phyloP scores from a whole-genome alignment of 1,284 basidiomycete genomes.

The Ustilago curta region DNA sequence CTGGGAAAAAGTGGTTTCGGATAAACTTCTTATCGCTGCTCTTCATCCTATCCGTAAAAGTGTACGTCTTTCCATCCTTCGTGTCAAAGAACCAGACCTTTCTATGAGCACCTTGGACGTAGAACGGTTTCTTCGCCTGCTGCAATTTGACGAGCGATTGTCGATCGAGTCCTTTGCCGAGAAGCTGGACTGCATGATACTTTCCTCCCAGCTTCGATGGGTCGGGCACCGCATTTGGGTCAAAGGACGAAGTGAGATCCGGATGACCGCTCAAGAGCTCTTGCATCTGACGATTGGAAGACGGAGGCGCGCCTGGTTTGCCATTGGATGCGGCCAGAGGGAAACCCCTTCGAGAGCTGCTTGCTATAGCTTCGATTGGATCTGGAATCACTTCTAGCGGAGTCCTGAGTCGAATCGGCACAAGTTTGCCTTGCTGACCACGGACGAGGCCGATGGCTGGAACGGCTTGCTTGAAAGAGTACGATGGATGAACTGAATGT shows the following conservation, averaged over 20 bases:
- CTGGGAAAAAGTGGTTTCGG: neutral
- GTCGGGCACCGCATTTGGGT: neutral
- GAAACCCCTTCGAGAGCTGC: neutral
- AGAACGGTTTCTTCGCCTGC: conserved; percentile 10
- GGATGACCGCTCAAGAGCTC: neutral
- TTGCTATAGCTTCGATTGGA: neutral
- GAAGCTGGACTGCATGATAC: conserved; percentile 17
- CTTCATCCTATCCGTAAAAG: conserved; percentile 12
- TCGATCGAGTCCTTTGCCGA: conserved; percentile 7
- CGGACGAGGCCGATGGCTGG: conserved; percentile 15
- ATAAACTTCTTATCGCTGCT: conserved; percentile 5
- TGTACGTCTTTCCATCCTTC: conserved; percentile 7
- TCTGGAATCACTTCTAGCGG: neutral
- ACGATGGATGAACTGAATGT: neutral
- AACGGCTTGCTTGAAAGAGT: neutral
- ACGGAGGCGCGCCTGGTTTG: neutral
- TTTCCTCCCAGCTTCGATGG: conserved; percentile 2
- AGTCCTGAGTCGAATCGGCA: neutral
- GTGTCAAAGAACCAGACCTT: conserved; percentile 28
- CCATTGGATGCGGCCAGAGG: neutral
- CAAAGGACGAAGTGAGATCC: neutral
- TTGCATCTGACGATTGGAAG: neutral
- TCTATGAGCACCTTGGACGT: neutral
- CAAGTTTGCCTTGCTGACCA: conserved; percentile 21
- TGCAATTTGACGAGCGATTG: neutral